A percentile compares a stretch with the other conserved stretches of the same genome.
These are phyloP conservation scores for Zygosaccharomyces kombuchaensis DNA, from an alignment of 805 yeast species.

Conservation along the genomic window DNA sequence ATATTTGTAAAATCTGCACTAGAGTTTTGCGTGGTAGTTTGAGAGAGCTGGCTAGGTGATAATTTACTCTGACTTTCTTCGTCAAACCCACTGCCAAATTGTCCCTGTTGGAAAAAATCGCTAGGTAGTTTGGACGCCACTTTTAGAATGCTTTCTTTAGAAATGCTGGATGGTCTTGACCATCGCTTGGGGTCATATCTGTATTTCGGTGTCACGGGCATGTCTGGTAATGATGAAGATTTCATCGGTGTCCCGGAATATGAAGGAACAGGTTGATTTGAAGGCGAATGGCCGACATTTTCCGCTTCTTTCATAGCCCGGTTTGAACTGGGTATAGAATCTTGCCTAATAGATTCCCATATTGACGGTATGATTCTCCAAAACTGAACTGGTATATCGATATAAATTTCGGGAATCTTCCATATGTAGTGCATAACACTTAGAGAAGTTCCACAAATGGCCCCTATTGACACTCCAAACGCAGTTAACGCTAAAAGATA, in stretches of 20 bases:
- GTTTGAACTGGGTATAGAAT: no score
- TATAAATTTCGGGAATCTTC: conserved; percentile 22
- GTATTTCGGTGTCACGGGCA: conserved; percentile 8
- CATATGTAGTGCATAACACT: conserved; percentile 23
- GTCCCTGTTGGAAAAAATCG: conserved; percentile 24
- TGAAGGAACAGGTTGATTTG: not conserved
- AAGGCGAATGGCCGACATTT: not conserved
- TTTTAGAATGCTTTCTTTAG: conserved; percentile 20
- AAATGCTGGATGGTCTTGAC: conserved; percentile 14
- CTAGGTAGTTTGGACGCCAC: conserved; percentile 26
- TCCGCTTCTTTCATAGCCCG: not conserved
- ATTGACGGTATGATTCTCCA: conserved; percentile 10
- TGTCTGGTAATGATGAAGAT: conserved; percentile 5
- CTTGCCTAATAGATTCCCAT: not conserved
- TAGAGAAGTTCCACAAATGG: conserved; percentile 17
- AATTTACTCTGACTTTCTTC: conserved; percentile 7
- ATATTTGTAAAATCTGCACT: conserved; percentile 15
- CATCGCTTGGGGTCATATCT: conserved; percentile 5
- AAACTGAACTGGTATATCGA: conserved; percentile 16
- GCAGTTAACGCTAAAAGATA: conserved; percentile 23
- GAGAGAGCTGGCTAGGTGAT: conserved; percentile 14
- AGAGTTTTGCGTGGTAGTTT: conserved; percentile 10
- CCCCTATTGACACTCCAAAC: conserved; percentile 22
- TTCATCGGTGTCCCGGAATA: not conserved
- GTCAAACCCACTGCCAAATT: not conserved